A percentile compares a stretch with the other conserved stretches of the same genome.
These are phyloP conservation scores for Lupinus albus DNA, from an alignment of 306 rosid genomes.

Conservation along the genomic window DNA sequence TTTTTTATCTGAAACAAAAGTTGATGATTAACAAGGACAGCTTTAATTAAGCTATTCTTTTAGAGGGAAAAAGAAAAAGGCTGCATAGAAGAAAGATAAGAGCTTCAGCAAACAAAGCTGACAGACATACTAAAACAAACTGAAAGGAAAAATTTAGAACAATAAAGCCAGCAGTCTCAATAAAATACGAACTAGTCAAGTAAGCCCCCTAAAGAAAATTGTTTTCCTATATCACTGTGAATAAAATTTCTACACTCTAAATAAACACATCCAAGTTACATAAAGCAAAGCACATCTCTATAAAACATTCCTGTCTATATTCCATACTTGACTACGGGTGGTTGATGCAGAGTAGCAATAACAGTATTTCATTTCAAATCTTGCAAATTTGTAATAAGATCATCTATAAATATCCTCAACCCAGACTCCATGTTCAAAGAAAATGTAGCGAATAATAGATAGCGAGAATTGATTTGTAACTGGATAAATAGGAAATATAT, in stretches of 20 bases:
- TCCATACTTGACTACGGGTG: constrained; percentile 15
- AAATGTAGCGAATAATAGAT: constrained; percentile 25
- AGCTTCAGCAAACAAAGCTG: constrained; percentile 11
- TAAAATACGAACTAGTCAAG: constrained; percentile 1
- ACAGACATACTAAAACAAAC: constrained; percentile 11
- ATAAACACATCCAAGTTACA: constrained; percentile 23
- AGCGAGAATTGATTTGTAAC: constrained; percentile 3
- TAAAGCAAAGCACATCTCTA: constrained; percentile 11
- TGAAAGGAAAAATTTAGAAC: constrained; percentile 31
- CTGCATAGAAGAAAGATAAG: neutral
- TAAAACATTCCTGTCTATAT: neutral
- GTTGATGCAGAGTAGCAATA: neutral
- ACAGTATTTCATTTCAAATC: neutral
- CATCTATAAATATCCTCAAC: neutral
- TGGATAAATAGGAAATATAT: neutral
- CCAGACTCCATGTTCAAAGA: neutral
- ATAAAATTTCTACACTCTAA: constrained; percentile 14
- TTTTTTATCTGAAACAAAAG: constrained; percentile 14
- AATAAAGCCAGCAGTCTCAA: neutral
- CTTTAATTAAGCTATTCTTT: neutral
- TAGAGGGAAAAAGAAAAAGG: neutral
- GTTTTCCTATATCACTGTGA: constrained; percentile 1
- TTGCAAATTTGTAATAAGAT: constrained; percentile 13
- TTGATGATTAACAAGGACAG: constrained; percentile 12
- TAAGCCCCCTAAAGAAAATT: neutral